These are phyloP conservation scores for Suillus brevipes DNA, from an alignment of 768 basidiomycete genomes.

Conservation along the genomic window DNA sequence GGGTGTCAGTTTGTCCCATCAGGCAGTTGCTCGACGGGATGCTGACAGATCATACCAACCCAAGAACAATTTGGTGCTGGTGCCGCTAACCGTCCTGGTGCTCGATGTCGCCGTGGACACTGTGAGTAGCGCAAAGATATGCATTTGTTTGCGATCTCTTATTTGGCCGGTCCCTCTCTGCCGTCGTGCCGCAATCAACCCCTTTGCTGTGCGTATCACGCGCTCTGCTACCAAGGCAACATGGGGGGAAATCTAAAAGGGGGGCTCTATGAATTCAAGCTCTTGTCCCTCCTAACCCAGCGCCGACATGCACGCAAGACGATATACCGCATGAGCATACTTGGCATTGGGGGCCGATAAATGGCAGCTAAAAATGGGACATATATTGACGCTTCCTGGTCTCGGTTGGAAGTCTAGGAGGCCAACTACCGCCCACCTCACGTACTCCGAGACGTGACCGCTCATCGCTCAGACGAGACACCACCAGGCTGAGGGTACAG, in stretches of 20 bases:
- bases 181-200: neutral
- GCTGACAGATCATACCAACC: neutral
- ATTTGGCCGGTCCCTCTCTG: neutral
- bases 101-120: neutral
- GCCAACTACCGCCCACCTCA: neutral
- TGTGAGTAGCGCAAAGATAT: neutral
- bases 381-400: neutral
- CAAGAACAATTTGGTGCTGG: neutral
- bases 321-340: neutral
- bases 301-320: neutral
- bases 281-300: neutral
- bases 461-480: neutral
- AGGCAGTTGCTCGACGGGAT: no score
- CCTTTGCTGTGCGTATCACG: neutral
- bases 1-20: neutral
- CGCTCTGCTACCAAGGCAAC: neutral
- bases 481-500: neutral
- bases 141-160: neutral
- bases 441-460: neutral
- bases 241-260: neutral
- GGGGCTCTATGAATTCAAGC: neutral
- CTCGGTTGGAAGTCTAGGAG: neutral
- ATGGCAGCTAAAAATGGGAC: no score
- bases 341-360: neutral
- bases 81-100: neutral